Conservation (phyloP, 179 eudicot genomes). For the Sideroxylon spinosum region DNA sequence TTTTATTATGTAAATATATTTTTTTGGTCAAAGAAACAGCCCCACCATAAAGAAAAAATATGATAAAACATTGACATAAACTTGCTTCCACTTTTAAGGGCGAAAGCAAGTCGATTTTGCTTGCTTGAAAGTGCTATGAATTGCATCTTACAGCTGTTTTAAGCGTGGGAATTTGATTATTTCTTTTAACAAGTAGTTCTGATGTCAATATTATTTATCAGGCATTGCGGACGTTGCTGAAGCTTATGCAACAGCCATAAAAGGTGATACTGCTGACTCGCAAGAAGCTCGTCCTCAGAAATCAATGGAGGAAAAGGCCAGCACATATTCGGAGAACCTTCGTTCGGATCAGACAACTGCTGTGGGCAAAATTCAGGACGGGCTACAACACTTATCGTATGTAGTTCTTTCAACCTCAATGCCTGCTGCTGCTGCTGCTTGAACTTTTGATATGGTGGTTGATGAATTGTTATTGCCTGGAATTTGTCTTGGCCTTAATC, state of each 20-base stretch:
- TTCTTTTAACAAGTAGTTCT: background rate
- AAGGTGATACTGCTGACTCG: slow-evolving; percentile 48
- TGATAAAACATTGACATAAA: too few species aligned
- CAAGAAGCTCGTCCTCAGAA: slow-evolving; percentile 41
- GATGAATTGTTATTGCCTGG: too few species aligned
- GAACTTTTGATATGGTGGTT: slow-evolving; percentile 21
- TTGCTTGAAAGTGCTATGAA: too few species aligned
- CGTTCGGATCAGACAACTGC: slow-evolving; percentile 58
- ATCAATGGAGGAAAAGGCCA: slow-evolving; percentile 68
- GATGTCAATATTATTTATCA: slow-evolving; percentile 28
- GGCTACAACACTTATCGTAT: slow-evolving; percentile 58
- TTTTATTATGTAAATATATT: too few species aligned
- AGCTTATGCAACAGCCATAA: slow-evolving; percentile 74
- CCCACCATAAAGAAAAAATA: too few species aligned
- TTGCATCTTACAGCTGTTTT: background rate
- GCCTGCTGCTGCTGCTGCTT: slow-evolving; percentile 50
- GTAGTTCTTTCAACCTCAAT: slow-evolving; percentile 69
- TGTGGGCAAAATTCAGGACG: slow-evolving; percentile 73
- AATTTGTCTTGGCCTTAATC: too few species aligned
- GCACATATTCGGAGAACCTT: slow-evolving; percentile 47
- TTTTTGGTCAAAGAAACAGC: too few species aligned
- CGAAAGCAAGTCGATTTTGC: too few species aligned
- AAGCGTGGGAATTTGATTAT: background rate
- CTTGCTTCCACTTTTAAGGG: too few species aligned
- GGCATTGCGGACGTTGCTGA: slow-evolving; percentile 90